Conservation (phyloP, 2,329 filamentous ascomycete species). For the Fusarium succisae region DNA sequence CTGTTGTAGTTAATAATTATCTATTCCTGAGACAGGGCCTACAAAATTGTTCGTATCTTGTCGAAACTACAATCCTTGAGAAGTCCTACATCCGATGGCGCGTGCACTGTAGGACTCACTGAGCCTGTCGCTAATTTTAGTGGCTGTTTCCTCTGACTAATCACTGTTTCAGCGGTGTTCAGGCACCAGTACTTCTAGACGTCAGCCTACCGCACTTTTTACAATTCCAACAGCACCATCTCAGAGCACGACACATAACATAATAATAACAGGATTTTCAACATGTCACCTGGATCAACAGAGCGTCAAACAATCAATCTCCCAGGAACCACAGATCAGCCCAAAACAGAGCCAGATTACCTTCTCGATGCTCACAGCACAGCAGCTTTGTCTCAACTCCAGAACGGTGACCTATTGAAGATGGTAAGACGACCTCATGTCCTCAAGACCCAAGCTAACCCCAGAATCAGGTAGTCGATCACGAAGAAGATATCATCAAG, state of each 20-base stretch:
- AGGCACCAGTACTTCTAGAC: accelerated
- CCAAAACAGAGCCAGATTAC: not conserved
- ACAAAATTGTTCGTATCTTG: accelerated
- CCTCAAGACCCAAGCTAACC: not conserved
- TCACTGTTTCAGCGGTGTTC: not conserved
- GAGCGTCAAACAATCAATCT: not conserved
- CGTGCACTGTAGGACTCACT: not conserved
- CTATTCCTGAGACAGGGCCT: accelerated
- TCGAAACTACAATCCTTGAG: accelerated
- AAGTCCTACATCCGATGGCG: not conserved
- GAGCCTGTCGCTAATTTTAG: accelerated
- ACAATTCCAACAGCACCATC: not conserved
- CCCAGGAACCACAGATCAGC: not conserved
- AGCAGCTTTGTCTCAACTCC: not conserved
- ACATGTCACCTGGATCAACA: not conserved
- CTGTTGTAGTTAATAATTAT: too few relatives aligned
- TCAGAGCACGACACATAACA: not conserved
- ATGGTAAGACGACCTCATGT: not conserved
- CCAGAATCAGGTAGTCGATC: not conserved
- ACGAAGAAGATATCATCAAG: not conserved
- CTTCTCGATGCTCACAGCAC: not conserved
- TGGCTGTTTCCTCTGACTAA: not conserved
- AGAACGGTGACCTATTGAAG: constrained; percentile 11
- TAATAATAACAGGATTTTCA: not conserved
- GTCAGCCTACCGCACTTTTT: not conserved